These are phyloP conservation scores for Aspergillus ochraceus DNA, from an alignment of 2,329 filamentous ascomycete species.

Conservation along the genomic window DNA sequence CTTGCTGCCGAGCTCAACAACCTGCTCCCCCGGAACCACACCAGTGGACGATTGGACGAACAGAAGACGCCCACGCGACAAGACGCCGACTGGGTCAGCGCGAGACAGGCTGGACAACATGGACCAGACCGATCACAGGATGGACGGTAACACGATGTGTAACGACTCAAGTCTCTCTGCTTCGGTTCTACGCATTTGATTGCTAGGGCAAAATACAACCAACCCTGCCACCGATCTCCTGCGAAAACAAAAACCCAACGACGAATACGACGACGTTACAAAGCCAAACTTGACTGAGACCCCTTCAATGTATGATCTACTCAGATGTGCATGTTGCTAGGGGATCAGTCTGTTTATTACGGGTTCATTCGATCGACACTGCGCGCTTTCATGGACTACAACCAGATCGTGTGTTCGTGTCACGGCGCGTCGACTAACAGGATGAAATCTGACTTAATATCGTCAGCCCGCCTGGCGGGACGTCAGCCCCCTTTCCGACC, in stretches of 20 bases:
- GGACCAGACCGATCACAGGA: constrained; percentile 35
- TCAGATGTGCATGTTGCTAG: constrained; percentile 9
- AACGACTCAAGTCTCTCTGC: background rate
- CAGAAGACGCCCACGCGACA: constrained; percentile 42
- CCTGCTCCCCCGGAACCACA: constrained; percentile 34
- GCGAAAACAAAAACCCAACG: constrained; percentile 7
- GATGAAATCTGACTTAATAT: constrained; percentile 5
- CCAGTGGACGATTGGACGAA: constrained; percentile 34
- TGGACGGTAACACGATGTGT: constrained; percentile 30
- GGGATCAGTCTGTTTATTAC: constrained; percentile 11
- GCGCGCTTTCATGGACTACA: constrained; percentile 7
- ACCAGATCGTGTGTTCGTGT: background rate
- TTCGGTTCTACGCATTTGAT: background rate
- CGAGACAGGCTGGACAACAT: constrained; percentile 31
- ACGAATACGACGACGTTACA: constrained; percentile 9
- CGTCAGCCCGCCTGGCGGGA: constrained; percentile 2
- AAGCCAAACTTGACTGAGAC: constrained; percentile 10
- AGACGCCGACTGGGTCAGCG: constrained; percentile 35
- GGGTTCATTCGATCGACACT: constrained; percentile 12
- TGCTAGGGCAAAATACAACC: background rate
- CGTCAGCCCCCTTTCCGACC: background rate
- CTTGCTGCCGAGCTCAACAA: constrained; percentile 48
- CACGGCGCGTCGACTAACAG: background rate
- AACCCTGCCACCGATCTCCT: constrained; percentile 1
- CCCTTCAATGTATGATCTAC: constrained; percentile 9